Conservation (phyloP, 2,329 filamentous ascomycete species). For the Amauroascus niger region DNA sequence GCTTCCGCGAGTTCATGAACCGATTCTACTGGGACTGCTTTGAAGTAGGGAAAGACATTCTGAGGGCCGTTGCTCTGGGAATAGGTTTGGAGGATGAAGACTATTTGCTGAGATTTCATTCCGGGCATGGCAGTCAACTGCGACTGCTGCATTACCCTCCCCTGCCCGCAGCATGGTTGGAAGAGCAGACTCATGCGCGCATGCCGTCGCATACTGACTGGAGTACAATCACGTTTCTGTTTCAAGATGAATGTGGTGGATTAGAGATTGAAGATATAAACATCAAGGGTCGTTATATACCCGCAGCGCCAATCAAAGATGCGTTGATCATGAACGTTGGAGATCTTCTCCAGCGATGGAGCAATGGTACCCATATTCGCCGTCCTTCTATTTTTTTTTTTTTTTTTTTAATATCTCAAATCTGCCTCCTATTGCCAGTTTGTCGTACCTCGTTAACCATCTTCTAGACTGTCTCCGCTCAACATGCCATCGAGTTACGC, state of each 20-base stretch:
- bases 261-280: constrained; percentile 42
- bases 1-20: constrained; percentile 42
- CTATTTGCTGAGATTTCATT: constrained; percentile 29
- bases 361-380: constrained; percentile 33
- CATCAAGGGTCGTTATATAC: constrained; percentile 32
- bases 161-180: constrained; percentile 38
- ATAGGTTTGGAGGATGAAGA: constrained; percentile 38
- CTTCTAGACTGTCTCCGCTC: constrained; percentile 35
- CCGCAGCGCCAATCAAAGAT: constrained; percentile 33
- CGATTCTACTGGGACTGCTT: constrained; percentile 44
- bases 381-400: constrained; percentile 6
- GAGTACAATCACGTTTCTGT: constrained; percentile 45
- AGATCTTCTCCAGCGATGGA: constrained; percentile 44
- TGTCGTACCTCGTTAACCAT: constrained; percentile 35
- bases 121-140: constrained; percentile 51
- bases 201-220: constrained; percentile 49
- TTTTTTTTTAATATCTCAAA: constrained; percentile 15
- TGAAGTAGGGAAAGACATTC: constrained; percentile 35
- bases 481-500: constrained; percentile 45
- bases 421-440: no score
- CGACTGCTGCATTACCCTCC: constrained; percentile 52
- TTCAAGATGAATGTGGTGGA: constrained; percentile 46
- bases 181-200: constrained; percentile 37
- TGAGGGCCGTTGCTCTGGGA: constrained; percentile 40
- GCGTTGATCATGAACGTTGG: constrained; percentile 43